A percentile compares a stretch with the other conserved stretches of the same genome.
Evolutionary conservation across 805 yeast genomes (phyloP).

Genomic region (Pichia kluyveri): DNA sequence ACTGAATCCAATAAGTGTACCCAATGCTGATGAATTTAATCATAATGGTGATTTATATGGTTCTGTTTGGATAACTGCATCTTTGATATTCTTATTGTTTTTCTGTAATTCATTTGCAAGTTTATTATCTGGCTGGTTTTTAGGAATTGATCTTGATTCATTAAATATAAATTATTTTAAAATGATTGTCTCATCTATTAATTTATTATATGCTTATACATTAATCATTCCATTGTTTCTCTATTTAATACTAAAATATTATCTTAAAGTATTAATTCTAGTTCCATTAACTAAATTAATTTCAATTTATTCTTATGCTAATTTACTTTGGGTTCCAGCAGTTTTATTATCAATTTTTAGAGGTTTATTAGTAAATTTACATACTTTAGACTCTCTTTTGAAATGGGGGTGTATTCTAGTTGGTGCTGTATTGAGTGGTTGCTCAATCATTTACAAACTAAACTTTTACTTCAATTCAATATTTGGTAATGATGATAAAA

Average conservation of each 20-base stretch:
- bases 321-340: slow-evolving; percentile 79
- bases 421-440: slow-evolving; percentile 57
- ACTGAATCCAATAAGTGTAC: slow-evolving; percentile 41
- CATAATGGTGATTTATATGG: slow-evolving; percentile 70
- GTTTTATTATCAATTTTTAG: slow-evolving; percentile 52
- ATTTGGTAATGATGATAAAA: slow-evolving; percentile 28
- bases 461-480: slow-evolving; percentile 31
- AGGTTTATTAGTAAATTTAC: slow-evolving; percentile 40
- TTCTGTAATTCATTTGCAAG: slow-evolving; percentile 66
- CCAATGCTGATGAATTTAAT: slow-evolving; percentile 29
- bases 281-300: slow-evolving; percentile 49
- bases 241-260: slow-evolving; percentile 43
- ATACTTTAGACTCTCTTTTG: slow-evolving; percentile 35
- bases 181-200: slow-evolving; percentile 57
- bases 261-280: slow-evolving; percentile 40
- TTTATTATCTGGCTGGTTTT: slow-evolving; percentile 40
- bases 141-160: slow-evolving; percentile 31
- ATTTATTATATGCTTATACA: slow-evolving; percentile 70
- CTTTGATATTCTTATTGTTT: slow-evolving; percentile 66
- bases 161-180: slow-evolving; percentile 46
- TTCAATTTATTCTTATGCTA: slow-evolving; percentile 79
- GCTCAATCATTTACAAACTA: slow-evolving; percentile 39
- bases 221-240: slow-evolving; percentile 51
- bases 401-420: slow-evolving; percentile 55
- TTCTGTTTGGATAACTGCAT: slow-evolving; percentile 83